Conservation (phyloP, 768 basidiomycete genomes). For the Phylloporus sp. region DNA sequence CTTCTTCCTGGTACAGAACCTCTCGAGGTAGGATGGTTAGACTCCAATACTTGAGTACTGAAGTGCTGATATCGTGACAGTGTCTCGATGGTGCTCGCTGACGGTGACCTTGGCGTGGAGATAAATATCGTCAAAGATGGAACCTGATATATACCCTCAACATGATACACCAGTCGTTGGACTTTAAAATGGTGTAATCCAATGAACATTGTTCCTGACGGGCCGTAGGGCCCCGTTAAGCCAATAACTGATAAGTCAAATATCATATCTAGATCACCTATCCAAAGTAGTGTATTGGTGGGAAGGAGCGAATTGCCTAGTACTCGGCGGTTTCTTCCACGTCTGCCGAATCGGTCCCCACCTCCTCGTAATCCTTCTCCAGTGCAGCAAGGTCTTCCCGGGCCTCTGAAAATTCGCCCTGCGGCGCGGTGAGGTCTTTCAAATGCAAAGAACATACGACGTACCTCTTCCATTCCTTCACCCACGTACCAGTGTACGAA, state of each 20-base stretch:
- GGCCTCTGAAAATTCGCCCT: conserved; percentile 97
- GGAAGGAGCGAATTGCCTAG: conserved; percentile 25
- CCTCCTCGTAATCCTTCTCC: conserved; percentile 94
- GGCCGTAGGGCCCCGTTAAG: not conserved
- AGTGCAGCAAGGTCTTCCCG: conserved; percentile 97
- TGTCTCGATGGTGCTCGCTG: conserved; percentile 27
- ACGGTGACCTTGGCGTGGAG: conserved; percentile 38
- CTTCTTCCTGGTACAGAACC: conserved; percentile 61
- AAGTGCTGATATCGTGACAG: conserved; percentile 12
- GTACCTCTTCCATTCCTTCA: conserved; percentile 96
- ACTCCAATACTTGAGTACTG: not conserved
- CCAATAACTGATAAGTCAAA: conserved; percentile 10
- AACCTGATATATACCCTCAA: not conserved
- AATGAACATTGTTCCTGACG: conserved; percentile 4
- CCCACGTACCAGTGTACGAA: conserved; percentile 95
- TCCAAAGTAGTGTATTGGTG: conserved; percentile 2
- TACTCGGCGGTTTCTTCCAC: conserved; percentile 56
- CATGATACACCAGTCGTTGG: not conserved
- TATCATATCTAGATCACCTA: conserved; percentile 6
- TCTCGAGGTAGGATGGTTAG: conserved; percentile 51
- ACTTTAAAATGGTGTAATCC: not conserved
- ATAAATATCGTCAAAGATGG: conserved; percentile 14
- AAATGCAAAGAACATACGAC: conserved; percentile 8
- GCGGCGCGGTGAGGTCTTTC: conserved; percentile 7
- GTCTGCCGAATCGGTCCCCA: conserved; percentile 72